Evolutionary conservation across 139 green algal genomes (phyloP).

Genomic region (Chlamydomonas asymmetrica): DNA sequence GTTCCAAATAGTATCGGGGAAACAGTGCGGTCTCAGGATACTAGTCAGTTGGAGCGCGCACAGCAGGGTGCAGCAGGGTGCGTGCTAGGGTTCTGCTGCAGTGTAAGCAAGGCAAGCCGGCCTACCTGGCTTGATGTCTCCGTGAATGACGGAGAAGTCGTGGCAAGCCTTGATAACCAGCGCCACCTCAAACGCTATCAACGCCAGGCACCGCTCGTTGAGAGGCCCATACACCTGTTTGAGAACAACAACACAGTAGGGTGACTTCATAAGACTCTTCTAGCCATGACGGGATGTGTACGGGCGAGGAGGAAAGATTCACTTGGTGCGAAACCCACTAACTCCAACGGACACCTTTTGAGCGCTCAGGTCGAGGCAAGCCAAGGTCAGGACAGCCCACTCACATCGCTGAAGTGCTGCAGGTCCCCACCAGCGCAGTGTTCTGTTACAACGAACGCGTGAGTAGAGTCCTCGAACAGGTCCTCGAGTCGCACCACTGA

Average conservation of each 20-base stretch:
- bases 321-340: too few relatives aligned
- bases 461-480: conserved; percentile 48
- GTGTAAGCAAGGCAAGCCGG: too few relatives aligned
- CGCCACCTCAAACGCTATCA: conserved; percentile 47
- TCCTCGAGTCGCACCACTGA: conserved; percentile 47
- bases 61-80: too few relatives aligned
- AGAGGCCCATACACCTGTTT: conserved; percentile 30
- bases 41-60: too few relatives aligned
- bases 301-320: too few relatives aligned
- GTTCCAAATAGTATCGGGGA: too few relatives aligned
- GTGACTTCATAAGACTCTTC: too few relatives aligned
- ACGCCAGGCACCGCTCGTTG: conserved; percentile 29
- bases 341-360: too few relatives aligned
- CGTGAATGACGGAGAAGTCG: conserved; percentile 40
- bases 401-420: conserved; percentile 51
- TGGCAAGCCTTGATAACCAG: conserved; percentile 47
- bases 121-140: conserved; percentile 23
- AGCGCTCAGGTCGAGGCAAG: background rate
- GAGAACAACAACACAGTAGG: conserved; percentile 3
- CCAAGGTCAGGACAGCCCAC: background rate
- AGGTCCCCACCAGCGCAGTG: conserved; percentile 57
- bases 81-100: too few relatives aligned
- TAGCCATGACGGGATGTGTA: background rate
- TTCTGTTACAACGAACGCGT: conserved; percentile 52
- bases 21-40: too few relatives aligned